phyloP scores from a whole-genome alignment of 768 basidiomycete genomes.

The Amanita rubescens region DNA sequence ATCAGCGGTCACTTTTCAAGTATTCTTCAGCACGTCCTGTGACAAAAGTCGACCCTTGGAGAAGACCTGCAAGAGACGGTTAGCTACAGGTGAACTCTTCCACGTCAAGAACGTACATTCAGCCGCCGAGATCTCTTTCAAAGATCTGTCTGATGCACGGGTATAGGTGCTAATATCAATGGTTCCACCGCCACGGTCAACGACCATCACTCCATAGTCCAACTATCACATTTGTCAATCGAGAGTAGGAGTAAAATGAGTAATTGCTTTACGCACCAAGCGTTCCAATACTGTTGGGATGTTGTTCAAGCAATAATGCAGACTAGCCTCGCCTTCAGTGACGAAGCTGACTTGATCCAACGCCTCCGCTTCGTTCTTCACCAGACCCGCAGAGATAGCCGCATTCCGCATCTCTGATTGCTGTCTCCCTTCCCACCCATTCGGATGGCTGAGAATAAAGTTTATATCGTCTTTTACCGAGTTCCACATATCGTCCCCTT shows the following conservation, averaged over 20 bases:
- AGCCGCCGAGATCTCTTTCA: neutral
- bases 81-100: slow-evolving; percentile 13
- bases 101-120: neutral
- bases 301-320: slow-evolving; percentile 43
- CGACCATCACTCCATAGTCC: neutral
- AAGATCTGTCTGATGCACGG: neutral
- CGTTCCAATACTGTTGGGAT: slow-evolving; percentile 23
- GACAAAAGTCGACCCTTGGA: neutral
- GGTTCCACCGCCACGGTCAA: neutral
- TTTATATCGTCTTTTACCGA: slow-evolving; percentile 31
- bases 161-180: slow-evolving; percentile 3
- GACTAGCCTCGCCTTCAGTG: slow-evolving; percentile 49
- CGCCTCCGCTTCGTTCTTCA: slow-evolving; percentile 23
- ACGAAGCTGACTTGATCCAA: slow-evolving; percentile 39
- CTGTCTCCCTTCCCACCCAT: slow-evolving; percentile 49
- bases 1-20: neutral
- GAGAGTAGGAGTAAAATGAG: slow-evolving; percentile 29
- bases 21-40: neutral
- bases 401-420: slow-evolving; percentile 43
- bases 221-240: neutral
- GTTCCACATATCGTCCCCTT: slow-evolving; percentile 33
- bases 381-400: slow-evolving; percentile 36
- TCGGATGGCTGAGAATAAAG: slow-evolving; percentile 48
- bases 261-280: slow-evolving; percentile 22
- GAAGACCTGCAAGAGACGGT: slow-evolving; percentile 16